Evolutionary conservation across 768 basidiomycete species (phyloP).

Genomic region (Boletus vinaceobasis): DNA sequence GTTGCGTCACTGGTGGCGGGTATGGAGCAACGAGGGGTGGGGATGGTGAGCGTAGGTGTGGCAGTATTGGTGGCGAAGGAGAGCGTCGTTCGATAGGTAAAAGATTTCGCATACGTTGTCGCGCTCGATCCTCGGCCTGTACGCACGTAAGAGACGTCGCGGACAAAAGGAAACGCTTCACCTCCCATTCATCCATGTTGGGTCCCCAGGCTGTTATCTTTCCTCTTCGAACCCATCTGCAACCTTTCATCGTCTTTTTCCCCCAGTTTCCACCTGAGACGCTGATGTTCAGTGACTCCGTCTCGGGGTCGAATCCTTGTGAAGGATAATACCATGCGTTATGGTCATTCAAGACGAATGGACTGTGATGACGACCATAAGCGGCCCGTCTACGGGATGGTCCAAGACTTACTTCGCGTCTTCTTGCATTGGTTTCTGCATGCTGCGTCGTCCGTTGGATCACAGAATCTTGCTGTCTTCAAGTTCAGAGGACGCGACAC

Average conservation of each 20-base stretch:
- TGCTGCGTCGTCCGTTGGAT: neutral
- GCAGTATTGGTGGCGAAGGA: constrained; percentile 66
- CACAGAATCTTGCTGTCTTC: neutral
- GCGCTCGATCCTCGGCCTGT: constrained; percentile 78
- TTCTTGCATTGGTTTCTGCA: constrained; percentile 32
- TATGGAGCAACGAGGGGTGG: constrained; percentile 79
- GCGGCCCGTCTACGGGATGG: neutral
- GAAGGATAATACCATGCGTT: constrained; percentile 84
- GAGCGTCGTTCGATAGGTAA: constrained; percentile 60
- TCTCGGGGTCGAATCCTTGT: constrained; percentile 67
- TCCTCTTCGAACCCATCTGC: constrained; percentile 78
- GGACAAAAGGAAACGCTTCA: constrained; percentile 24
- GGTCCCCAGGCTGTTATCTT: constrained; percentile 86
- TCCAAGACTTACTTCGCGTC: constrained; percentile 27
- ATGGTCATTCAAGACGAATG: constrained; percentile 62
- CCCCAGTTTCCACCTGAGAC: constrained; percentile 78
- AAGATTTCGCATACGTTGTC: constrained; percentile 71
- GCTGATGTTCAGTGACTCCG: constrained; percentile 48
- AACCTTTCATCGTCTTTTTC: constrained; percentile 67
- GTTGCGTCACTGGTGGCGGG: constrained; percentile 60
- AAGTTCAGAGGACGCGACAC: neutral
- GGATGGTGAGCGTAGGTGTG: constrained; percentile 75
- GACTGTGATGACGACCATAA: constrained; percentile 23
- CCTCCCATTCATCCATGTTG: constrained; percentile 84
- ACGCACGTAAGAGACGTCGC: constrained; percentile 7